Evolutionary conservation across 2,329 filamentous ascomycete species (phyloP).

Genomic region (Anisogramma anomala): DNA sequence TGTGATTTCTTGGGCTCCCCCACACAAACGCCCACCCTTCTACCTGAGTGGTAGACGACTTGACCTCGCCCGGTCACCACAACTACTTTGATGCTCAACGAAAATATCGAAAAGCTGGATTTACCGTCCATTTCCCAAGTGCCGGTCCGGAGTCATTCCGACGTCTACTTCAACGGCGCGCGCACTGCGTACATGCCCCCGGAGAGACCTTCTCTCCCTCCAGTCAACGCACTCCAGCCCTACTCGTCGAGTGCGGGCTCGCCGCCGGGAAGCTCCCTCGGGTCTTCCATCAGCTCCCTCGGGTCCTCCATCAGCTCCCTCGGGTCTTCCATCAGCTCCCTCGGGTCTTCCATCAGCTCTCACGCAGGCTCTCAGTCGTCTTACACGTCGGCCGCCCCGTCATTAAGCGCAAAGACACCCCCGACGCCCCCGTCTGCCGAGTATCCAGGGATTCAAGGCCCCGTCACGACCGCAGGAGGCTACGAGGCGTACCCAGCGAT

Average conservation of each 20-base stretch:
- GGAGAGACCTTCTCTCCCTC: slow-evolving; percentile 60
- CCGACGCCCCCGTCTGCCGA: slow-evolving; percentile 58
- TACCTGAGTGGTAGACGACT: slow-evolving; percentile 3
- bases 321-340: slow-evolving; percentile 52
- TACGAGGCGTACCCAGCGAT: slow-evolving; percentile 48
- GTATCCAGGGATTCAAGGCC: slow-evolving; percentile 31
- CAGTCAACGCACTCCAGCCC: slow-evolving; percentile 57
- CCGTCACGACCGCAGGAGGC: slow-evolving; percentile 17
- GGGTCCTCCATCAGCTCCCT: slow-evolving; percentile 44
- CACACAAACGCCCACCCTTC: background rate
- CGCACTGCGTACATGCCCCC: slow-evolving; percentile 51
- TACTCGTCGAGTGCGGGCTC: slow-evolving; percentile 63
- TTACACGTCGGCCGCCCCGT: slow-evolving; percentile 42
- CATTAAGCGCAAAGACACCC: slow-evolving; percentile 56
- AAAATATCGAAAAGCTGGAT: slow-evolving; percentile 82
- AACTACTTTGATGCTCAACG: slow-evolving; percentile 13
- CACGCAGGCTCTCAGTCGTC: slow-evolving; percentile 43
- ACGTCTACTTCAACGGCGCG: slow-evolving; percentile 61
- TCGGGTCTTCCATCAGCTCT: slow-evolving; percentile 47
- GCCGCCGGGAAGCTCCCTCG: slow-evolving; percentile 65
- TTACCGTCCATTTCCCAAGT: slow-evolving; percentile 76
- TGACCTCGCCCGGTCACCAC: slow-evolving; percentile 10
- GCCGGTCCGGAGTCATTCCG: slow-evolving; percentile 65
- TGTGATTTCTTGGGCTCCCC: background rate
- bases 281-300: slow-evolving; percentile 42